Evolutionary conservation across 2,329 filamentous ascomycete species (phyloP).

Genomic region (Rutstroemia sydowiana): DNA sequence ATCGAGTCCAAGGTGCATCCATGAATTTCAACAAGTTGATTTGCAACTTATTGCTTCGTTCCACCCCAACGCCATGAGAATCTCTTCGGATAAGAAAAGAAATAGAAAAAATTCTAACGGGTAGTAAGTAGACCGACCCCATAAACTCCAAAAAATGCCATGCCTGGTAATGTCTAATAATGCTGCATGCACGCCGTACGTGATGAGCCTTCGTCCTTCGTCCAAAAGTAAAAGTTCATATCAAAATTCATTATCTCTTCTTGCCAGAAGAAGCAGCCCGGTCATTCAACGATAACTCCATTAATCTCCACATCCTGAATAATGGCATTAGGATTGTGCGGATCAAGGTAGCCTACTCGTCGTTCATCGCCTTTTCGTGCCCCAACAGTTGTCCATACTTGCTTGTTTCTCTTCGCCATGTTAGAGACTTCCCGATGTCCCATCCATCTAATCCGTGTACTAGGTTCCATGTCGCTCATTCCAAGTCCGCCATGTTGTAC

Average conservation of each 20-base stretch:
- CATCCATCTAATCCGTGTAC: constrained; percentile 49
- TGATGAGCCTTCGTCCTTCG: neutral
- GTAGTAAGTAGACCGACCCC: no score
- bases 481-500: constrained; percentile 62
- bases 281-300: constrained; percentile 10
- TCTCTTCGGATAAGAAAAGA: no score
- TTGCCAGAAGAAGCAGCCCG: neutral
- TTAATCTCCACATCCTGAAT: constrained; percentile 25
- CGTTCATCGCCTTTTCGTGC: constrained; percentile 50
- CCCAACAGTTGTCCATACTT: constrained; percentile 64
- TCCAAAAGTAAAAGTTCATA: neutral
- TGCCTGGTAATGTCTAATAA: neutral
- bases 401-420: constrained; percentile 48
- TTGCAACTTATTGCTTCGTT: no score
- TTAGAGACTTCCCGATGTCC: constrained; percentile 50
- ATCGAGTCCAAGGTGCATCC: neutral
- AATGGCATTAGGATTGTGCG: constrained; percentile 24
- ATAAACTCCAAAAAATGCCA: no score
- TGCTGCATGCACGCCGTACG: neutral
- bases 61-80: no score
- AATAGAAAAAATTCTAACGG: no score
- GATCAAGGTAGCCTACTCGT: constrained; percentile 30
- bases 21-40: no score
- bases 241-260: neutral
- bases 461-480: constrained; percentile 49